Percentiles rank a stretch among this genome's conserved stretches.
These are phyloP conservation scores for Linnemannia exigua DNA, from an alignment of 192 early-diverging fungal genomes.

Conservation along the genomic window DNA sequence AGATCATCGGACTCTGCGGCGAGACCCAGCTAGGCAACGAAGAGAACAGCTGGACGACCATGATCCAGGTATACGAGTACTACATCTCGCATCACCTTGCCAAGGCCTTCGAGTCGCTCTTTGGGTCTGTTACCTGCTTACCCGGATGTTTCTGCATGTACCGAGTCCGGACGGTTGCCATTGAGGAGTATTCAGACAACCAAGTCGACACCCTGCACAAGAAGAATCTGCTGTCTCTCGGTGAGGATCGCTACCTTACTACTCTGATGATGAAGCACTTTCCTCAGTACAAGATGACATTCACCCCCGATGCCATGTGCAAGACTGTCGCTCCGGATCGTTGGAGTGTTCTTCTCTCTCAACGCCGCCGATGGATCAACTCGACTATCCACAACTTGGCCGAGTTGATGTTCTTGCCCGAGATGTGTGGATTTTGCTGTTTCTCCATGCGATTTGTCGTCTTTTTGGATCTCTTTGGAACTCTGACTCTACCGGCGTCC, in stretches of 20 bases:
- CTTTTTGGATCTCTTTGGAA: constrained; percentile 91
- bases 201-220: constrained; percentile 95
- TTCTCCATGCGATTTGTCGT: constrained; percentile 99
- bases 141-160: constrained; percentile 94
- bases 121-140: constrained; percentile 86
- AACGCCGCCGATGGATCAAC: constrained; percentile 99
- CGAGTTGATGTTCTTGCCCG: constrained; percentile 86
- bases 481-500: constrained; percentile 83
- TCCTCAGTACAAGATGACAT: constrained; percentile 94
- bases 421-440: constrained; percentile 97
- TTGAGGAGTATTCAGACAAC: constrained; percentile 92
- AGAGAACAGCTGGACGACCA: constrained; percentile 92
- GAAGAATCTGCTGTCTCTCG: constrained; percentile 96
- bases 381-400: constrained; percentile 97
- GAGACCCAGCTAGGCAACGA: constrained; percentile 95
- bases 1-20: constrained; percentile 92
- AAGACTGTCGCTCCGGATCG: constrained; percentile 92
- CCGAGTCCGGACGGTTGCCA: constrained; percentile 74
- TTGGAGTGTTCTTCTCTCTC: constrained; percentile 92
- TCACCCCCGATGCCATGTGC: constrained; percentile 92
- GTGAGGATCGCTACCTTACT: constrained; percentile 98
- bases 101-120: constrained; percentile 88
- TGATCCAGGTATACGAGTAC: constrained; percentile 98
- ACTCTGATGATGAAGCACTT: constrained; percentile 99
- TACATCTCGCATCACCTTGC: constrained; percentile 93